These are phyloP conservation scores for Trichosporon sp. DNA, from an alignment of 1,284 basidiomycete genomes.

Conservation along the genomic window DNA sequence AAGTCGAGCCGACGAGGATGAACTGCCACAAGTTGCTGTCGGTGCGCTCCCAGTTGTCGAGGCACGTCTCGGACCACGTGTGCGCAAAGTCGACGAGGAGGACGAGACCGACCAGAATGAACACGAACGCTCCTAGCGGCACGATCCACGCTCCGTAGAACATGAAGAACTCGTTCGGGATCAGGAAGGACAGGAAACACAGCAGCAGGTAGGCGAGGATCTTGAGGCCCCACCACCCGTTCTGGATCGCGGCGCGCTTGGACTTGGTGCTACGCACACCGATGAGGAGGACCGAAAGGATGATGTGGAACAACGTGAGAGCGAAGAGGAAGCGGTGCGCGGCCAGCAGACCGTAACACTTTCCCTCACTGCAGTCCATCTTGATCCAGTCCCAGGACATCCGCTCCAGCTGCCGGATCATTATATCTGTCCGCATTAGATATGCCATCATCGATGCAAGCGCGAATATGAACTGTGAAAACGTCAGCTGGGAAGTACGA, in stretches of 20 bases:
- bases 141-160: conserved; percentile 80
- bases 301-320: conserved; percentile 77
- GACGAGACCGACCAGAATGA: conserved; percentile 92
- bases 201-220: conserved; percentile 72
- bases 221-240: conserved; percentile 99
- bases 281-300: conserved; percentile 72
- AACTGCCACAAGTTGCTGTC: conserved; percentile 91
- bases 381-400: conserved; percentile 96
- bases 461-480: conserved; percentile 80
- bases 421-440: conserved; percentile 86
- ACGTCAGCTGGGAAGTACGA: conserved; percentile 3
- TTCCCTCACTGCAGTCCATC: conserved; percentile 88
- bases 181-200: conserved; percentile 81
- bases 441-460: conserved; percentile 95
- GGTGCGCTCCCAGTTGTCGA: conserved; percentile 88
- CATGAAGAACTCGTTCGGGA: conserved; percentile 58
- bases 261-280: conserved; percentile 85
- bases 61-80: conserved; percentile 93
- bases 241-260: conserved; percentile 90
- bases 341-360: conserved; percentile 96
- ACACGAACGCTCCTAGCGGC: conserved; percentile 83
- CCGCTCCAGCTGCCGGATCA: conserved; percentile 81
- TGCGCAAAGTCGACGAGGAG: conserved; percentile 98
- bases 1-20: conserved; percentile 90
- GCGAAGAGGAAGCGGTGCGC: conserved; percentile 98